These are phyloP conservation scores for Lyophyllum shimeji DNA, from an alignment of 768 basidiomycete genomes.

Conservation along the genomic window DNA sequence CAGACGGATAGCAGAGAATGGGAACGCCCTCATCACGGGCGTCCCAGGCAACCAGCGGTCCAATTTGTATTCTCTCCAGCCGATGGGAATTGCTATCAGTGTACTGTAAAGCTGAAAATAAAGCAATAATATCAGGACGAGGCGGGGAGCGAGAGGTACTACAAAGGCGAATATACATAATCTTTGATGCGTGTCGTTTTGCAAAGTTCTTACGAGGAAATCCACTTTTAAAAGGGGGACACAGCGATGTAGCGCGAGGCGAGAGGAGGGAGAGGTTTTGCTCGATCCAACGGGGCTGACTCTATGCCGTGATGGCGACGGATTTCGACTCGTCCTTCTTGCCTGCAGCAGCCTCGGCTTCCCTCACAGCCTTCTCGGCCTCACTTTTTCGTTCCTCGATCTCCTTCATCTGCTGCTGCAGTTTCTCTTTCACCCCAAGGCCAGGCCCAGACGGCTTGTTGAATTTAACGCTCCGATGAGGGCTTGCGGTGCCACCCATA, in stretches of 20 bases:
- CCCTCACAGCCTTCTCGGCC: slow-evolving; percentile 65
- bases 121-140: slow-evolving; percentile 14
- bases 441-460: slow-evolving; percentile 44
- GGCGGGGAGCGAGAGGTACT: slow-evolving; percentile 18
- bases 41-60: slow-evolving; percentile 11
- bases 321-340: slow-evolving; percentile 62
- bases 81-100: slow-evolving; percentile 9
- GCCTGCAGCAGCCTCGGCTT: slow-evolving; percentile 58
- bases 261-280: background rate
- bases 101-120: slow-evolving; percentile 12
- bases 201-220: slow-evolving; percentile 1
- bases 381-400: slow-evolving; percentile 64
- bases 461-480: slow-evolving; percentile 70
- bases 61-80: slow-evolving; percentile 15
- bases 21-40: slow-evolving; percentile 8
- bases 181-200: slow-evolving; percentile 1
- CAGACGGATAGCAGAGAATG: background rate
- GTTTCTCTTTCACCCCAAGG: slow-evolving; percentile 42
- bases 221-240: background rate
- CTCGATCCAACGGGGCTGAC: background rate
- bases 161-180: slow-evolving; percentile 26
- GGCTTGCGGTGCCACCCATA: slow-evolving; percentile 57
- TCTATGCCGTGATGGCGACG: slow-evolving; percentile 43
- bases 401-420: slow-evolving; percentile 57
- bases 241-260: background rate